A percentile compares a stretch with the other conserved stretches of the same genome.
Evolutionary conservation across 257 asterid genomes (phyloP).

Genomic region (Solanum chmielewskii): DNA sequence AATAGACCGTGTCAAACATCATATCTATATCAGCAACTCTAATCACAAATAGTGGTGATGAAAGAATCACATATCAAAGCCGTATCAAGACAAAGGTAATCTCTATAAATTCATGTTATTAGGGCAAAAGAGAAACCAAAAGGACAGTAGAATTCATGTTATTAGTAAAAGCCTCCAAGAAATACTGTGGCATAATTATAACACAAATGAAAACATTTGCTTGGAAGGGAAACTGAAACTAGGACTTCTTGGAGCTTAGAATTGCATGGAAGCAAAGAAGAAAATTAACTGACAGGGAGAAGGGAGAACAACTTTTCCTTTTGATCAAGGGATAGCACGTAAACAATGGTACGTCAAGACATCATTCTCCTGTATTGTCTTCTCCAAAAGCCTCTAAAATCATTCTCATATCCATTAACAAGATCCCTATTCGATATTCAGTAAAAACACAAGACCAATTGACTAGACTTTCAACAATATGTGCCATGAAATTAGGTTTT

Average conservation of each 20-base stretch:
- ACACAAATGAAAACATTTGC: background rate
- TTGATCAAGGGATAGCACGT: background rate
- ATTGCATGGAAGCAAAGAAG: background rate
- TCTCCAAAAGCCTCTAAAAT: background rate
- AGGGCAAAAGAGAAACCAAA: background rate
- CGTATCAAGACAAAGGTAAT: background rate
- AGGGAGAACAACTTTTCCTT: background rate
- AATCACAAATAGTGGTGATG: background rate
- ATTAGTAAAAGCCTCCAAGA: background rate
- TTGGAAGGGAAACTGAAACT: background rate
- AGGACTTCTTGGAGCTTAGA: background rate
- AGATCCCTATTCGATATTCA: background rate
- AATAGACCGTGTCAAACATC: background rate
- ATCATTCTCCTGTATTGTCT: background rate
- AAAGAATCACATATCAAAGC: background rate
- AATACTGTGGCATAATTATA: background rate
- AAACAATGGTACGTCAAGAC: background rate
- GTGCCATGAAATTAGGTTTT: background rate
- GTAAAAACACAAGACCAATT: background rate
- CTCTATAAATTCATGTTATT: background rate
- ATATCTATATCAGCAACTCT: background rate
- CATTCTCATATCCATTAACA: background rate
- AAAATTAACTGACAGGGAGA: background rate
- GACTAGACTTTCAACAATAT: background rate
- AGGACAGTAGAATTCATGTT: background rate